These are phyloP conservation scores for Bondarzewia mesenterica DNA, from an alignment of 1,284 basidiomycete genomes.

Conservation along the genomic window DNA sequence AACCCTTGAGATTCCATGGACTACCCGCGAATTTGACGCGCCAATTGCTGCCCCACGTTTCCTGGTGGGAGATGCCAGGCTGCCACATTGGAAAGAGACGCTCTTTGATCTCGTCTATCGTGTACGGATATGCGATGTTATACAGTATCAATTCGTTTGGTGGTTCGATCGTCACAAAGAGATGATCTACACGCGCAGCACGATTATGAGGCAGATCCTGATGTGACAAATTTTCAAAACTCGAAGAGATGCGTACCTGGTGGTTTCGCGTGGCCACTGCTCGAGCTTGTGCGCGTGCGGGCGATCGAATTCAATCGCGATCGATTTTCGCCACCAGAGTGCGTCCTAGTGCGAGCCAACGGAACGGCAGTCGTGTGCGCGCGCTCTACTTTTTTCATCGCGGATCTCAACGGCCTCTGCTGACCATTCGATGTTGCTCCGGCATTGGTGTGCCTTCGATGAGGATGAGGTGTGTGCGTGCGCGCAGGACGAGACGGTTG, in stretches of 20 bases:
- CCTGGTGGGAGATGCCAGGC: conserved; percentile 26
- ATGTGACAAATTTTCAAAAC: background rate
- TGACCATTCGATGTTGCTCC: too few species aligned
- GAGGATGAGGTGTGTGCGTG: conserved; percentile 14
- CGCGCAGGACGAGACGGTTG: conserved; percentile 11
- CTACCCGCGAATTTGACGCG: conserved; percentile 31
- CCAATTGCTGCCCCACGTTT: conserved; percentile 26
- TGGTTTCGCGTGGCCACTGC: conserved; percentile 2
- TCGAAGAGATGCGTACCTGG: background rate
- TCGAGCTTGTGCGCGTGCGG: conserved; percentile 11
- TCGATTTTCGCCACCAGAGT: conserved; percentile 11
- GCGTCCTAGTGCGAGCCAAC: conserved; percentile 5
- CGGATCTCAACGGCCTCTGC: conserved; percentile 44
- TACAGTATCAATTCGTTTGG: conserved; percentile 32
- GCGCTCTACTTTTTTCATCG: conserved; percentile 40
- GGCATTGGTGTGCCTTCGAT: conserved; percentile 9
- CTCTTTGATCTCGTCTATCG: conserved; percentile 33
- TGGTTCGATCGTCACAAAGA: conserved; percentile 26
- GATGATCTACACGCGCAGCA: too few species aligned
- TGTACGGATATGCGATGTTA: conserved; percentile 28
- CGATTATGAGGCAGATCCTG: background rate
- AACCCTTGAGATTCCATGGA: conserved; percentile 36
- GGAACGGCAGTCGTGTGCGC: conserved; percentile 9
- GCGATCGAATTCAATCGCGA: conserved; percentile 17
- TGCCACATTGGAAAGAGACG: conserved; percentile 39